Base-by-base conservation (phyloP, 208 protist species). In the Naegleria fowleri region DNA sequence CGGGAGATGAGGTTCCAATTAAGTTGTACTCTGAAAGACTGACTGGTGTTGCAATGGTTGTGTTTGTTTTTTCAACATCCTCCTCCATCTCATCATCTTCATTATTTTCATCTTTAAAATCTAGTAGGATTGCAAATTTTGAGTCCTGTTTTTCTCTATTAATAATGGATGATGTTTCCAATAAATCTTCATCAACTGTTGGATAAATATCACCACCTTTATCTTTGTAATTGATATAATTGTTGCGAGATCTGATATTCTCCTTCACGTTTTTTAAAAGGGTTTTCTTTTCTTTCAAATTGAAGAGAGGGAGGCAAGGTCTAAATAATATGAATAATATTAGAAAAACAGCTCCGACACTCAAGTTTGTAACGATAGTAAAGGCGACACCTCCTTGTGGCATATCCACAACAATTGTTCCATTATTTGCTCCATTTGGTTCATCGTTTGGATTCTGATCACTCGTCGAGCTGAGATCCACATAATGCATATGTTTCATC, bases 161-260 rank as follows among this genome's bases (percentile, higher is more conserved):
- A 79, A 79, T 79, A 33, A 79, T 79, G 0, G 16, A 79, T 7
- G 67, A 79, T 9, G 19, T 7, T 36, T 79, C 67, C 36, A 79
- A 79, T 36, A 79, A 36, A n/a, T 79, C 29, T 13, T 79, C 67
- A 33, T 79, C 67, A 2, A 79, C 67, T 36, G 67, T 79, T 36
- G 29, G 29, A 79, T 79, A 36, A 36, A 79, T 79, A 79, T 79
- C 67, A 36, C 67, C 67, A 79, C 67, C 67, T 33, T 79, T 79
- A 79, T 79, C 67, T 33, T 79, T 79, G n/a, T 79, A 79, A 33
- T 79, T 79, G 9, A 79, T 36, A 79, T 79, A 79, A 79, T 79
- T 79, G 36, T 79, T 79, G 29, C 29, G 19, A 36, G 67, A 79
- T 36, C 29, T 79, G 29, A 79, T 79, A 33, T 79, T 36, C 36